These are phyloP conservation scores for Colletotrichum caudatum DNA, from an alignment of 2,329 filamentous ascomycete genomes.

Conservation along the genomic window DNA sequence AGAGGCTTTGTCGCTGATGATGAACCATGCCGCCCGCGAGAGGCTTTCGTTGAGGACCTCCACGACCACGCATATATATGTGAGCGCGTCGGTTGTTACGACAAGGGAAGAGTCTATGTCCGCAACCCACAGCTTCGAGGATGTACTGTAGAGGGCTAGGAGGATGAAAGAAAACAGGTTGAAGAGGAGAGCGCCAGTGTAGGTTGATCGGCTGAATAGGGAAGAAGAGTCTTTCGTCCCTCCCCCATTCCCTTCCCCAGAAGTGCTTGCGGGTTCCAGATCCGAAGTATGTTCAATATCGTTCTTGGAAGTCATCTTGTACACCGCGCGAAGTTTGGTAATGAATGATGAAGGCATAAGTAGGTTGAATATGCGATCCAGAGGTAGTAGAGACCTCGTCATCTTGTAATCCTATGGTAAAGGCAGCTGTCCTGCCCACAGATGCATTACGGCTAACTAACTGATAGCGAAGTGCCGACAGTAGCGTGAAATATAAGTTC, in stretches of 20 bases:
- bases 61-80: conserved; percentile 74
- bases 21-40: conserved; percentile 74
- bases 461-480: no score
- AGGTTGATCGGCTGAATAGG: conserved; percentile 49
- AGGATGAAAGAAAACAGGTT: conserved; percentile 73
- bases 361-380: not conserved
- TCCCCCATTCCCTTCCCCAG: no score
- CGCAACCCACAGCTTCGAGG: conserved; percentile 79
- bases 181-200: conserved; percentile 69
- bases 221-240: no score
- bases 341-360: not conserved
- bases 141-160: conserved; percentile 74
- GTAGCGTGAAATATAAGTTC: no score
- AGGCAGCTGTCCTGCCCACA: no score
- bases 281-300: not conserved
- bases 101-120: conserved; percentile 72
- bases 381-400: not conserved
- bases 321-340: not conserved
- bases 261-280: no score
- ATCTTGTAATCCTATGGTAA: not conserved
- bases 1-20: conserved; percentile 74
- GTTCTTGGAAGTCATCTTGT: not conserved
- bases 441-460: no score
- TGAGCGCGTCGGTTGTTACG: conserved; percentile 74
- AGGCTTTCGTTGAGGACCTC: conserved; percentile 81